Percentiles rank a stretch among this genome's conserved stretches.
Conservation (phyloP, 768 basidiomycete genomes). For the Leccinum disarticulatum region DNA sequence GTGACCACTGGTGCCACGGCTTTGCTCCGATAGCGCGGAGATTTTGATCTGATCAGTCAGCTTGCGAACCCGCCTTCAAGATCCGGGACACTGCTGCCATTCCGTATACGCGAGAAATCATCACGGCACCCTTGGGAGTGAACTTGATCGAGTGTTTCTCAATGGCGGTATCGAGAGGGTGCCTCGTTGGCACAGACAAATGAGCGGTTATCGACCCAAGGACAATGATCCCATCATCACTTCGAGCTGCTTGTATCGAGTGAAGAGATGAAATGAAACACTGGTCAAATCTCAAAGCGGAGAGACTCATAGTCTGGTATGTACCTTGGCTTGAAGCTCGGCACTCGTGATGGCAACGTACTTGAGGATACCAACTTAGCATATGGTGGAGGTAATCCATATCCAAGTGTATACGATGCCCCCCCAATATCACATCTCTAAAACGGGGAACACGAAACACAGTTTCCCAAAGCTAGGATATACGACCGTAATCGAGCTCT, state of each 20-base stretch:
- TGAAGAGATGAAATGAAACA: neutral
- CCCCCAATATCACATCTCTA: neutral
- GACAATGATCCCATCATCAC: neutral
- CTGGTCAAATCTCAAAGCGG: neutral
- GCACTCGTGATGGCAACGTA: no score
- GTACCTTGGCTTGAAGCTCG: neutral
- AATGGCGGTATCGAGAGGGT: neutral
- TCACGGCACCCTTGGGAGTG: no score
- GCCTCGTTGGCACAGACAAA: neutral
- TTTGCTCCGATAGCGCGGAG: no score
- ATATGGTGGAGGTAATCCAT: neutral
- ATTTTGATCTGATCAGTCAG: no score
- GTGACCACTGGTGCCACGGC: no score
- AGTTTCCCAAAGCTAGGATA: neutral
- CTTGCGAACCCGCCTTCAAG: no score
- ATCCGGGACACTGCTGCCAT: no score
- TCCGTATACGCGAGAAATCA: no score
- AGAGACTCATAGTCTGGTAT: neutral
- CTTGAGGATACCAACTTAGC: no score
- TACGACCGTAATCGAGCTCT: conserved; percentile 1
- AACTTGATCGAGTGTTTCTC: neutral
- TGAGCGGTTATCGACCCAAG: neutral
- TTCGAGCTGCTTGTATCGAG: neutral
- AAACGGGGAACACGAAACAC: rapidly evolving
- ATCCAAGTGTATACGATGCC: neutral